phyloP scores from a whole-genome alignment of 345 rosid genomes.

The Murraya paniculata region DNA sequence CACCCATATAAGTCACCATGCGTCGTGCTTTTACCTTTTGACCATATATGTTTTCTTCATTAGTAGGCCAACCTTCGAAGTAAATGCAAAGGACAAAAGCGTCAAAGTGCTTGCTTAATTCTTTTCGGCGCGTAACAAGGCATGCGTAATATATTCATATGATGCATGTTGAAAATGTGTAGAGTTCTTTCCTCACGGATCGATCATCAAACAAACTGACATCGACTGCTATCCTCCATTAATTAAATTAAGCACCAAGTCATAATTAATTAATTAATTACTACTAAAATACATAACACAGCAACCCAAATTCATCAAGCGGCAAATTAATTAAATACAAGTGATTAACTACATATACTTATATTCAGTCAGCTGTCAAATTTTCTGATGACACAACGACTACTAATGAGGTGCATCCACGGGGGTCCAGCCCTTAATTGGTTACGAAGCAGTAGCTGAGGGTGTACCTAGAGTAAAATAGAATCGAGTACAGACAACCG shows the following conservation, averaged over 20 bases:
- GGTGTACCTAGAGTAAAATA: neutral
- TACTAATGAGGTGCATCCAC: neutral
- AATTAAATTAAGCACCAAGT: neutral
- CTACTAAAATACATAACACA: neutral
- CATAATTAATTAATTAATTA: neutral
- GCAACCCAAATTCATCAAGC: neutral
- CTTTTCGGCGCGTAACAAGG: too few relatives aligned
- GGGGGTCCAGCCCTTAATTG: neutral
- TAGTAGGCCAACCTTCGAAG: neutral
- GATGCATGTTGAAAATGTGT: too few relatives aligned
- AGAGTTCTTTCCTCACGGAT: too few relatives aligned
- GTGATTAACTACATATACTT: neutral
- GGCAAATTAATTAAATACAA: neutral
- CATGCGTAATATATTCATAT: too few relatives aligned
- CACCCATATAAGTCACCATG: too few relatives aligned
- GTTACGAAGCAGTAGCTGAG: neutral
- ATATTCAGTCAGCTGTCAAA: too few relatives aligned
- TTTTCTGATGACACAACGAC: too few relatives aligned
- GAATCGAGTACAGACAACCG: neutral
- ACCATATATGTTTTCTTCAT: neutral
- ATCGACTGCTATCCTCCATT: neutral
- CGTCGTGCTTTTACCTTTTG: neutral
- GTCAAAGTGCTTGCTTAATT: neutral
- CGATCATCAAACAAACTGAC: neutral
- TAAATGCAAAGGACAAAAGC: neutral